Evolutionary conservation across 768 basidiomycete genomes (phyloP), one percentile per base, ranked within the genome.

Genomic region (Termitomyces sp.): DNA sequence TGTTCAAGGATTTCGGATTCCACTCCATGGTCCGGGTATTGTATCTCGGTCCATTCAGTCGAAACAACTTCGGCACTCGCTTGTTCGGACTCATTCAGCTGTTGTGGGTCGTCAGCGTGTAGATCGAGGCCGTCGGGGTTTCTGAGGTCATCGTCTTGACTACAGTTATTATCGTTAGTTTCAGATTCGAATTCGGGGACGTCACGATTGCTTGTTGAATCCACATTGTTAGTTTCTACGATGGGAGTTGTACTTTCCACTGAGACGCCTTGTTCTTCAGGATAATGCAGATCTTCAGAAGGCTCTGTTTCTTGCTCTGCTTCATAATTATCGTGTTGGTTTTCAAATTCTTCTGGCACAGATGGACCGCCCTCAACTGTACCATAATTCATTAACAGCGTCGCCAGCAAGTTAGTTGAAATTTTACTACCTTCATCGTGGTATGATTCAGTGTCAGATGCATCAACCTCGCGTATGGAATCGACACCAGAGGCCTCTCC

Each of bases 221-320:
- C 52, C 38, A 20, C n/a, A 32, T 43, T 7, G 6, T 41, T 30
- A 54, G 53, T 54, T 43, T 54, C 53, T 28, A 43, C 30, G 10
- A 53, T 12, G 18, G 16, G n/a, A 13, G n/a, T 18, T 54, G 28
- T 54, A 43, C 53, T 43, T 54, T 54, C 40, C 30, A 41, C 53
- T 54, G 53, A 30, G 14, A 14, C n/a, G 41, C 10, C 16, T 28
- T 54, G 28, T 41, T 54, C 40, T 36, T 52, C 51, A 40, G 16
- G 26, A 40, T 52, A 16, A 52, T 40, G 30, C 20, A 1, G 38
- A 5, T 43, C 41, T 40, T 43, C 53, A 20, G 12, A n/a, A 20
- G 28, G n/a, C n/a, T 54, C 40, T 20, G 38, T 30, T 43, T 32
- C 61, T 20, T 58, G 60, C 18, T 70, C 63, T 18, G 61, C 40